These are phyloP conservation scores for Marchantia polymorpha DNA, from an alignment of 225 moss, liverwort and hornwort species.

Conservation along the genomic window DNA sequence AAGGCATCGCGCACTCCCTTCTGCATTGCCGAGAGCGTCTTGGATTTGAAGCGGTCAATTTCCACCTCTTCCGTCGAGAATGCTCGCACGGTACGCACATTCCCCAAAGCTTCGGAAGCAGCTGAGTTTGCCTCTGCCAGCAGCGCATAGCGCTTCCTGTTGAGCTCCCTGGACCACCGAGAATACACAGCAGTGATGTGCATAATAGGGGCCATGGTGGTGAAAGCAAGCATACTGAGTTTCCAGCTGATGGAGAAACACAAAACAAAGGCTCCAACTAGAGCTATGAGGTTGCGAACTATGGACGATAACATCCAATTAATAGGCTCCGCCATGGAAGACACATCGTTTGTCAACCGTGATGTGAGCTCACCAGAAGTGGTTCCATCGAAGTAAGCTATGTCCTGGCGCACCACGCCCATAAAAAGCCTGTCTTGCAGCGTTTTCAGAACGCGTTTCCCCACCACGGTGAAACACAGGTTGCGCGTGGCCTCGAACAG, in stretches of 20 bases:
- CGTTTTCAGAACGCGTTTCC: slow-evolving; percentile 96
- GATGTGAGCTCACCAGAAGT: slow-evolving; percentile 99
- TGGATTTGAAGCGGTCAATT: slow-evolving; percentile 86
- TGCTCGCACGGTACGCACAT: slow-evolving; percentile 92
- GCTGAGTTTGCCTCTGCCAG: slow-evolving; percentile 98
- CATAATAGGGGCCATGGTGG: slow-evolving; percentile 99
- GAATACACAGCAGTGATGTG: slow-evolving; percentile 98
- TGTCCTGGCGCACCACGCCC: slow-evolving; percentile 93
- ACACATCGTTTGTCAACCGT: slow-evolving; percentile 95
- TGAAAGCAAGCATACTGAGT: slow-evolving; percentile 98
- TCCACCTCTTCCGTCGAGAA: slow-evolving; percentile 98
- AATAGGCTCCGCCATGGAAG: slow-evolving; percentile 98
- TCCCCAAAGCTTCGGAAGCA: slow-evolving; percentile 94
- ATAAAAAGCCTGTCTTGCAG: slow-evolving; percentile 91
- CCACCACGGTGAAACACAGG: slow-evolving; percentile 95
- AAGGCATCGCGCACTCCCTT: slow-evolving; percentile 96
- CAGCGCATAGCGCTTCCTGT: slow-evolving; percentile 93
- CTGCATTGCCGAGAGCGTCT: slow-evolving; percentile 82
- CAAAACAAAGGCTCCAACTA: slow-evolving; percentile 75
- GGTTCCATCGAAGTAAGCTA: slow-evolving; percentile 98
- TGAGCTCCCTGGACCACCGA: slow-evolving; percentile 97
- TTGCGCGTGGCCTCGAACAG: slow-evolving; percentile 90
- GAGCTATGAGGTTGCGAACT: slow-evolving; percentile 71
- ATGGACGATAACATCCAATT: slow-evolving; percentile 99
- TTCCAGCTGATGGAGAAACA: slow-evolving; percentile 99